Base-by-base conservation (phyloP, 345 rosid species). In the Brassica incana region DNA sequence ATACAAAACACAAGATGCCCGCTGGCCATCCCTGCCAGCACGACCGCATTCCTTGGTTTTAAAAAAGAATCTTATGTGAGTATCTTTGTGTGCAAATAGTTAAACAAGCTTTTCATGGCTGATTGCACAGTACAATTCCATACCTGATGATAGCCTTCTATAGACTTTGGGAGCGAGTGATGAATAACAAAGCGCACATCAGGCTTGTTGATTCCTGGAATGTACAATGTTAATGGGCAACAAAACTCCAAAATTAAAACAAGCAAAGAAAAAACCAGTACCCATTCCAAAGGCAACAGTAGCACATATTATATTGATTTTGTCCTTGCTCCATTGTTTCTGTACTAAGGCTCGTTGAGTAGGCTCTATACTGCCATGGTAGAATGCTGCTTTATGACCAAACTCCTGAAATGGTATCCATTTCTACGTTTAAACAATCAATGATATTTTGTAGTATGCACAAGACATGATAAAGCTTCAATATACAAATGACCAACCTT, bases 261-360 rank as follows among this genome's bases (percentile, higher is more conserved):
- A 81, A 61, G 15, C 52, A 72, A 20, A 63, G 79, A 48, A 82
- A 54, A 56, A 33, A 67, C 70, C 75, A 71, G 64, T 93, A 95
- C 99, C 99, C 99, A 95, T 95, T 83, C 99, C 99, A 84, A 95
- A 95, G 69, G 98, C 99, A 58, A 95, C 94, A 25, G 99, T 95
- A 35, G 99, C 99, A 84, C 98, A 95, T 73, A 95, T 95, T 75
- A 95, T 90, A 78, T 93, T 95, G 75, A 95, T 77, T 88, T 95
- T 98, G 77, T 95, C 98, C 87, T 93, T 93, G 93, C 99, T 95
- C 99, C 99, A 95, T 85, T 93, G 99, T 85, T 80, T 90, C 84
- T 95, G 99, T 75, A 91, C 78, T 66, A 73, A 87, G 73, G 98
- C 74, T 33, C 99, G 94, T 60, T 90, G 87, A 29, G 86, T 75